phyloP scores from a whole-genome alignment of 2,329 filamentous ascomycete genomes.

The Eutypa lata region DNA sequence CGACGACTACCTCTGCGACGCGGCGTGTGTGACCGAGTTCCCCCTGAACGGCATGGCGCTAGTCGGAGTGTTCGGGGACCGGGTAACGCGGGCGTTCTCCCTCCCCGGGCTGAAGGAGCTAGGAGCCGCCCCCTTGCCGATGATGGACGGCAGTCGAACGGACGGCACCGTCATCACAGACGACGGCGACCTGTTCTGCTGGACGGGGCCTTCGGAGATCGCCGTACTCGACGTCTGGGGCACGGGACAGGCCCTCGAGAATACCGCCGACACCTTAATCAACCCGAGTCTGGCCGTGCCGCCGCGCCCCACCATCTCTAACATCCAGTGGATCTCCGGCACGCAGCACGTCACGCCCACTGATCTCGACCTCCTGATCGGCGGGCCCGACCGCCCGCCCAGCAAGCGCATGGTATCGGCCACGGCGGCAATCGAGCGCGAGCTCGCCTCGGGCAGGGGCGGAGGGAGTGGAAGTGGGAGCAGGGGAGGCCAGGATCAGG shows the following conservation, averaged over 20 bases:
- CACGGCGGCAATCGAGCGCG: constrained; percentile 68
- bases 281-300: constrained; percentile 74
- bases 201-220: constrained; percentile 84
- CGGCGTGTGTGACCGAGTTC: constrained; percentile 72
- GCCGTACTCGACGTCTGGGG: constrained; percentile 84
- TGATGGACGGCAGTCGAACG: constrained; percentile 72
- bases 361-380: constrained; percentile 88
- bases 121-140: constrained; percentile 61
- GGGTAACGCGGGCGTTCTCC: constrained; percentile 74
- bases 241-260: constrained; percentile 61
- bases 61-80: constrained; percentile 81
- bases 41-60: constrained; percentile 75
- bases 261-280: constrained; percentile 68
- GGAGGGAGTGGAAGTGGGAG: background rate
- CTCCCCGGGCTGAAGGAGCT: constrained; percentile 89
- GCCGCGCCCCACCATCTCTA: constrained; percentile 86
- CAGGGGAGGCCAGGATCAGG: constrained; percentile 30
- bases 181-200: constrained; percentile 80
- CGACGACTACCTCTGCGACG: constrained; percentile 77
- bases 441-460: constrained; percentile 33
- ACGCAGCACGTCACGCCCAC: constrained; percentile 85
- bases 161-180: constrained; percentile 67
- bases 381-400: constrained; percentile 81
- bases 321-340: constrained; percentile 93
- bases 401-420: constrained; percentile 79